These are phyloP conservation scores for Odonthalia washingtoniensis DNA, from an alignment of 31 red algal genomes.

Conservation along the genomic window DNA sequence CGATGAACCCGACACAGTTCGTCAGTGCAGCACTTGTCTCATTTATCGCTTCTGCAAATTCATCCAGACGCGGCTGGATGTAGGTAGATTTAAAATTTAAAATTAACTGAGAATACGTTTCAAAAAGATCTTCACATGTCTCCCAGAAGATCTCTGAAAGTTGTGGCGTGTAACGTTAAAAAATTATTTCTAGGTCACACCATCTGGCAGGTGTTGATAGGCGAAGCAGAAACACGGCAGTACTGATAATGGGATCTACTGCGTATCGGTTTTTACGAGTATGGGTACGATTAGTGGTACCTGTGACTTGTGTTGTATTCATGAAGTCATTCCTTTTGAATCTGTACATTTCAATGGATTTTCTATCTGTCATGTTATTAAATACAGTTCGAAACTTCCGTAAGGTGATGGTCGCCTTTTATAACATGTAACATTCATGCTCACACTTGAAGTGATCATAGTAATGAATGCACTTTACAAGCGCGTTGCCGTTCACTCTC, in stretches of 20 bases:
- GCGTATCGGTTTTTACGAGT: not conserved
- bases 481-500: no score
- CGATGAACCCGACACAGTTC: constrained; percentile 1
- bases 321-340: not conserved
- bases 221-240: not conserved
- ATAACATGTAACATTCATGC: no score
- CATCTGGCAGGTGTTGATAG: not conserved
- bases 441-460: no score
- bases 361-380: no score
- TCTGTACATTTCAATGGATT: not conserved
- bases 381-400: no score
- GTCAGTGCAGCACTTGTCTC: no score
- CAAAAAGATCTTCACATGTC: not conserved
- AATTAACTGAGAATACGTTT: not conserved
- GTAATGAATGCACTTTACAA: no score
- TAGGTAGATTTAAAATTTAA: not conserved
- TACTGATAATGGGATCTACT: not conserved
- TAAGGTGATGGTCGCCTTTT: no score
- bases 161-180: not conserved
- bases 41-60: no score
- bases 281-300: not conserved
- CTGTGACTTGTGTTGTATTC: not conserved
- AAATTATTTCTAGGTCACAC: not conserved
- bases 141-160: constrained; percentile 20
- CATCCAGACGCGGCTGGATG: not conserved